Base-by-base conservation (phyloP, 306 rosid genomes). In the Purshia tridentata region DNA sequence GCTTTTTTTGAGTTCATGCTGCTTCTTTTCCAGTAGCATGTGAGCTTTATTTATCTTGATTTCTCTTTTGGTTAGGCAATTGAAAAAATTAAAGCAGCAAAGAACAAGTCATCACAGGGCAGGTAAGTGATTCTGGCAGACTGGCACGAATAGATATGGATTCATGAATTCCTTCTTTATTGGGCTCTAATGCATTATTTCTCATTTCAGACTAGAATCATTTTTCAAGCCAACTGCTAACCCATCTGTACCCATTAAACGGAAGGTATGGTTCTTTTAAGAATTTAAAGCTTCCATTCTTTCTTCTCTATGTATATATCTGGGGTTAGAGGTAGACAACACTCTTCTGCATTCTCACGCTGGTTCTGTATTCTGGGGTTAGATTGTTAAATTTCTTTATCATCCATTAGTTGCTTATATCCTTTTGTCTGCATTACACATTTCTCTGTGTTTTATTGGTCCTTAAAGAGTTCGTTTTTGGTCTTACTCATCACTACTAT, bases 61-160 rank as follows among this genome's bases (percentile, higher is more conserved):
- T 80, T 82, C 16, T 78, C 15, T 77, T 45, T 78, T 69, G 62
- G 44, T 81, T 66, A 94, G 98, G 96, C 97, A 72, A 84, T 91
- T 76, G 98, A 91, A 80, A 94, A 94, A 84, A 94, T 91, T 72
- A 94, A 94, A 86, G 96, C 94, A 5, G 92, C 97, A 70, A 94
- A 94, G 88, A 89, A 85, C 91, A 89, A 94, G 88, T 81, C 92
- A 44, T 81, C 97, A 44, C 98, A 94, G 78, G 98, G 98, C 77
- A 91, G 98, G 97, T 91, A 71, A 58, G 84, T 76, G 80, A 76
- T 77, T 69, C 46, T 78, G 41, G 67, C 39, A 60, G 64, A 46
- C 46, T 78, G 41, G 67, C 39, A 60, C 67, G 49, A 19, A 47
- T 77, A 35, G 12, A 51, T 40, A 69, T 59, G 51, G 60, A 45